Percentiles rank a stretch among this genome's conserved stretches.
Evolutionary conservation across 192 early-diverging fungal genomes (phyloP).

Genomic region (Diversispora eburnea): DNA sequence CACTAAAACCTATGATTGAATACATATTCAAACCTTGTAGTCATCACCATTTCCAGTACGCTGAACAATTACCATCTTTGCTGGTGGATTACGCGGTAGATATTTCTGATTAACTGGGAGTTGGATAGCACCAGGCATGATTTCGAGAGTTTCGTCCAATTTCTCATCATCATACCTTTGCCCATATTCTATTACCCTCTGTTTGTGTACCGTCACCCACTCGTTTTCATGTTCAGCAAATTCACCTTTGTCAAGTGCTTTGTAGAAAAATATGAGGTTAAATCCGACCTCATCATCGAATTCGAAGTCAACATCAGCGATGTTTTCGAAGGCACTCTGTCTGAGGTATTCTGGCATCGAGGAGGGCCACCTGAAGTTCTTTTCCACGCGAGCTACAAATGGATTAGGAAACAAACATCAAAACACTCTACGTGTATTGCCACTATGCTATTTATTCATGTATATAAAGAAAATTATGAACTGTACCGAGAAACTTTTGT

Average conservation of each 20-base stretch:
- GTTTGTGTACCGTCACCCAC: no score
- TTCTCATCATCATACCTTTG: no score
- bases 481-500: constrained; percentile 23
- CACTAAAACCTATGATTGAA: no score
- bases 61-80: no score
- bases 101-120: no score
- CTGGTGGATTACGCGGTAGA: no score
- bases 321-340: constrained; percentile 1
- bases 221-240: constrained; percentile 1
- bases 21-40: no score
- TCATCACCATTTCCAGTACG: no score
- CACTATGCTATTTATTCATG: constrained; percentile 17
- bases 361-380: constrained; percentile 23
- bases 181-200: no score
- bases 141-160: no score
- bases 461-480: constrained; percentile 16
- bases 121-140: no score
- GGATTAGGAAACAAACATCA: constrained; percentile 13
- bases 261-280: constrained; percentile 24
- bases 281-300: constrained; percentile 7
- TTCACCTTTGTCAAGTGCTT: constrained; percentile 16
- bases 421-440: no score
- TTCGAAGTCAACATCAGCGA: constrained; percentile 8
- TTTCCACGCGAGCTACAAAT: constrained; percentile 20
- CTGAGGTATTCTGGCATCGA: constrained; percentile 24